Evolutionary conservation across 2,329 filamentous ascomycete species (phyloP).

Genomic region (Paecilomyces sp.): DNA sequence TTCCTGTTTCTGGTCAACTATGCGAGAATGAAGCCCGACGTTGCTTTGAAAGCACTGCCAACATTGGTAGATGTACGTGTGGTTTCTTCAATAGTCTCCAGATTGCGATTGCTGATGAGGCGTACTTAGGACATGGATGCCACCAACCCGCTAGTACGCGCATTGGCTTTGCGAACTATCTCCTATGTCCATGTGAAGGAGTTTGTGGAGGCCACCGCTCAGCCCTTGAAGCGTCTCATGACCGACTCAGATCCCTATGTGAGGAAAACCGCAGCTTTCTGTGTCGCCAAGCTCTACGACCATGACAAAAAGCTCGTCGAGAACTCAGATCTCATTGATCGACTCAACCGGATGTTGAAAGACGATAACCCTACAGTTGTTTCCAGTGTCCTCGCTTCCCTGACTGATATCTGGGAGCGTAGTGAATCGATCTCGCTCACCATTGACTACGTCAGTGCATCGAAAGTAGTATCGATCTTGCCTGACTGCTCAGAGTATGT

Average conservation of each 20-base stretch:
- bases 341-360: constrained; percentile 78
- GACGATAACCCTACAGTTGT: constrained; percentile 98
- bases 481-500: constrained; percentile 93
- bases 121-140: constrained; percentile 77
- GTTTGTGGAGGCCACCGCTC: constrained; percentile 85
- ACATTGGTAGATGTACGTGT: constrained; percentile 67
- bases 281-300: constrained; percentile 95
- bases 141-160: constrained; percentile 82
- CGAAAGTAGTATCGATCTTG: constrained; percentile 94
- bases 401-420: constrained; percentile 98
- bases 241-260: constrained; percentile 90
- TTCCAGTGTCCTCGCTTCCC: constrained; percentile 77
- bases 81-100: neutral
- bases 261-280: constrained; percentile 92
- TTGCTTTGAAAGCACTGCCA: constrained; percentile 86
- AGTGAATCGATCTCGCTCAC: constrained; percentile 97
- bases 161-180: constrained; percentile 86
- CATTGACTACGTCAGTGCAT: constrained; percentile 94
- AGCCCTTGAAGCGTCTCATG: constrained; percentile 74
- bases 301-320: constrained; percentile 90
- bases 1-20: constrained; percentile 98
- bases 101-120: constrained; percentile 1
- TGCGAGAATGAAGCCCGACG: constrained; percentile 85
- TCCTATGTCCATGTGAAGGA: constrained; percentile 96
- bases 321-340: constrained; percentile 82